Evolutionary conservation across 139 green algal species (phyloP).

Genomic region (Nannochloris sp.): DNA sequence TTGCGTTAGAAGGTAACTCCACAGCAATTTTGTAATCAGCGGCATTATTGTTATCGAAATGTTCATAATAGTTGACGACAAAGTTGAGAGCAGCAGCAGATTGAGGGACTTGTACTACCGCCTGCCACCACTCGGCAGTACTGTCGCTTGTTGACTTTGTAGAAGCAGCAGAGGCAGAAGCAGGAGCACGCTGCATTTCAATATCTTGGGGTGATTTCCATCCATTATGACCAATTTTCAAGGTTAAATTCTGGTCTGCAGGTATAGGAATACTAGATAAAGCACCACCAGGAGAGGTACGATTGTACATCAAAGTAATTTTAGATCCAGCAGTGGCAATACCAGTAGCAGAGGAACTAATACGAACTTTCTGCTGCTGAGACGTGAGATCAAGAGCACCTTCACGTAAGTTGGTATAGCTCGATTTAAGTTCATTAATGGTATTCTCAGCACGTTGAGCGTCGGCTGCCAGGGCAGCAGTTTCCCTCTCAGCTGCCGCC

Average conservation of each 20-base stretch:
- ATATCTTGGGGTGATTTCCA: conserved; percentile 10
- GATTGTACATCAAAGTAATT: conserved; percentile 21
- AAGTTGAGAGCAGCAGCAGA: conserved; percentile 60
- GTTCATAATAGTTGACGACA: conserved; percentile 60
- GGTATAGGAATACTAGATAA: conserved; percentile 5
- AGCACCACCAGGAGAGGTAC: neutral
- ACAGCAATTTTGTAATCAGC: conserved; percentile 35
- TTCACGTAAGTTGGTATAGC: conserved; percentile 15
- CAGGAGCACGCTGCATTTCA: conserved; percentile 1
- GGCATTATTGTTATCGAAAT: conserved; percentile 75
- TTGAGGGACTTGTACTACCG: conserved; percentile 33
- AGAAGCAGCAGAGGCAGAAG: neutral
- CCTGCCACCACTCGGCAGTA: conserved; percentile 49
- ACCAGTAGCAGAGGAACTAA: neutral
- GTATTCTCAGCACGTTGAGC: conserved; percentile 6
- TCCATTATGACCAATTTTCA: conserved; percentile 21
- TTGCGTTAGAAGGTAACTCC: neutral
- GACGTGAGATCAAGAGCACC: neutral
- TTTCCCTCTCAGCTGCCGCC: conserved; percentile 23
- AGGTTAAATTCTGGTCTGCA: neutral
- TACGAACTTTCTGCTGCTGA: neutral
- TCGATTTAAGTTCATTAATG: conserved; percentile 27
- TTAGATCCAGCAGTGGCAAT: neutral
- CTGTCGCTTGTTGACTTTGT: neutral
- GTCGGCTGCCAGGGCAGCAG: neutral